Evolutionary conservation across 2,329 filamentous ascomycete genomes (phyloP).

Genomic region (Stenocarpella maydis): DNA sequence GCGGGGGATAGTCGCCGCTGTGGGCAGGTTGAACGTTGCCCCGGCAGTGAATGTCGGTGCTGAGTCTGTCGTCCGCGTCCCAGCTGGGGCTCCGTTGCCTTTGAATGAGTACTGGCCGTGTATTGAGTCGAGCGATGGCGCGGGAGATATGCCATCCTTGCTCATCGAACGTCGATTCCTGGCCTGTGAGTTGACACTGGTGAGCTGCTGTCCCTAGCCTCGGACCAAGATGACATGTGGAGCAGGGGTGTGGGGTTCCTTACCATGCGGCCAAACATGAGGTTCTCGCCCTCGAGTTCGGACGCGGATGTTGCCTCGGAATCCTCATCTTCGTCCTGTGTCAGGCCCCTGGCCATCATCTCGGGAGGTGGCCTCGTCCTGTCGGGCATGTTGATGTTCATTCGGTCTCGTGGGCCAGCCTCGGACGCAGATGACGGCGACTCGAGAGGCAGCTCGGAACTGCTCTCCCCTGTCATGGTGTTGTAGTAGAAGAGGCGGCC

Average conservation of each 20-base stretch:
- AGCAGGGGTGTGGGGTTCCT: slow-evolving; percentile 43
- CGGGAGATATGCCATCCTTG: slow-evolving; percentile 79
- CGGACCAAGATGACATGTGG: not conserved
- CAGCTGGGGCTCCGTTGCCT: slow-evolving; percentile 45
- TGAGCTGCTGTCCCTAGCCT: slow-evolving; percentile 11
- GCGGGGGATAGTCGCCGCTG: slow-evolving; percentile 71
- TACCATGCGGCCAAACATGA: slow-evolving; percentile 75
- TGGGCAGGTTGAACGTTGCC: slow-evolving; percentile 63
- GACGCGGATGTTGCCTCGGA: slow-evolving; percentile 85
- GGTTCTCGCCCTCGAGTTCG: slow-evolving; percentile 81
- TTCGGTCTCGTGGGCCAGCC: slow-evolving; percentile 85
- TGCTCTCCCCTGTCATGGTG: slow-evolving; percentile 93
- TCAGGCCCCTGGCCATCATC: slow-evolving; percentile 84
- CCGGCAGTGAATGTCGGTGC: slow-evolving; percentile 64
- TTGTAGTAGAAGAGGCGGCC: slow-evolving; percentile 98
- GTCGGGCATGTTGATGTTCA: slow-evolving; percentile 87
- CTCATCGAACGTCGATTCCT: slow-evolving; percentile 71
- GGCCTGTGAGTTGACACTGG: slow-evolving; percentile 49
- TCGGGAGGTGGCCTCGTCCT: slow-evolving; percentile 90
- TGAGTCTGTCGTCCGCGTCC: slow-evolving; percentile 44
- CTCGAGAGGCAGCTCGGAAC: slow-evolving; percentile 92
- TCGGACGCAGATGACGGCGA: slow-evolving; percentile 84
- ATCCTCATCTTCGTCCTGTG: slow-evolving; percentile 89
- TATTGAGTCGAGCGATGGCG: slow-evolving; percentile 91
- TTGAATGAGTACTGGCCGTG: slow-evolving; percentile 70